Evolutionary conservation across 106 monocot species (phyloP).

Genomic region (Agapanthus africanus): DNA sequence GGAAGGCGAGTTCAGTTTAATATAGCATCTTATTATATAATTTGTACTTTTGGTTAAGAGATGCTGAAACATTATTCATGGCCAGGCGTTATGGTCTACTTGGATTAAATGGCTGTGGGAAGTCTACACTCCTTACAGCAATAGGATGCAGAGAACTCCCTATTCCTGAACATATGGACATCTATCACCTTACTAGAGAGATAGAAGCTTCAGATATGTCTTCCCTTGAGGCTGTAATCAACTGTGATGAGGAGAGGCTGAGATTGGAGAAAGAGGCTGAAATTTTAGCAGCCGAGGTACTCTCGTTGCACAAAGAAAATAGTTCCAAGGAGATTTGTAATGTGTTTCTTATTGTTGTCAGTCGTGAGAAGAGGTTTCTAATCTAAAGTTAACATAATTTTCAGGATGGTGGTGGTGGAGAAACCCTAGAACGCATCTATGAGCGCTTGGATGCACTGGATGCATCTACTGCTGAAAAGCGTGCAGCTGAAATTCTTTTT

Average conservation of each 20-base stretch:
- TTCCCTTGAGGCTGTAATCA: slow-evolving; percentile 80
- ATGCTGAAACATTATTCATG: neutral
- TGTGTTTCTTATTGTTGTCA: too few species aligned
- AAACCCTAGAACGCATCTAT: slow-evolving; percentile 62
- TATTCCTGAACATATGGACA: slow-evolving; percentile 99
- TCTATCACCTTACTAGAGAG: slow-evolving; percentile 79
- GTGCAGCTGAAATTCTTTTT: slow-evolving; percentile 95
- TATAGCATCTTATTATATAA: neutral
- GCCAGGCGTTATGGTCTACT: slow-evolving; percentile 85
- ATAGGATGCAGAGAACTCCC: slow-evolving; percentile 85
- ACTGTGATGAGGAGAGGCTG: slow-evolving; percentile 89
- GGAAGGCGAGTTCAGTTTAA: slow-evolving; percentile 56
- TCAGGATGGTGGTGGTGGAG: slow-evolving; percentile 75
- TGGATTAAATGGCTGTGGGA: slow-evolving; percentile 98
- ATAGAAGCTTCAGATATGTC: slow-evolving; percentile 98
- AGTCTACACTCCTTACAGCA: slow-evolving; percentile 80
- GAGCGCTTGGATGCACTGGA: slow-evolving; percentile 93
- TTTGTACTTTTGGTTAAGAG: neutral
- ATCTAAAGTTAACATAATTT: slow-evolving; percentile 4
- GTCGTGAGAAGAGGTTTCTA: neutral
- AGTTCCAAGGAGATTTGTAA: too few species aligned
- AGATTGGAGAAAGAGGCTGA: slow-evolving; percentile 88
- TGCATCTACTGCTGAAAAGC: slow-evolving; percentile 95
- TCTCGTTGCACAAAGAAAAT: neutral
- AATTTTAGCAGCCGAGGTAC: slow-evolving; percentile 57